Base-by-base conservation (phyloP, 441 rosid genomes). In the Capsella rubella region DNA sequence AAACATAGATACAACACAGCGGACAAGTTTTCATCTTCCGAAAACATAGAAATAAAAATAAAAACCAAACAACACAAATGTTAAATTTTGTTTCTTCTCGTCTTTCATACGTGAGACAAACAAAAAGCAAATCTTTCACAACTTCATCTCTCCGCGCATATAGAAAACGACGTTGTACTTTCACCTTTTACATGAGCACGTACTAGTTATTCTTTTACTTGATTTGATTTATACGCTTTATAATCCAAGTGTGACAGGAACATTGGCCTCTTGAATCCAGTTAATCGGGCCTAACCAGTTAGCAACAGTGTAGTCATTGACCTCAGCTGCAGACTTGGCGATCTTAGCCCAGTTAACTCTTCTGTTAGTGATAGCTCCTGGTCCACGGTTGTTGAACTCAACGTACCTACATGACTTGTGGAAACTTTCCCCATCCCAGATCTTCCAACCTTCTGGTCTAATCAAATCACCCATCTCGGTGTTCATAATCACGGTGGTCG, bases 321-420 rank as follows among this genome's bases (percentile, higher is more conserved):
- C 85, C 15, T 87, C 84, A 12, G 13, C 8, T n/a, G 67, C 75
- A 60, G 59, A 32, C 25, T 45, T 83, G 18, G 82, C 74, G 2
- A 71, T 34, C 71, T 71, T 77, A 62, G 53, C 84, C 87, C 83
- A 37, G n/a, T 57, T 70, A 15, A 84, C 89, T 72, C 90, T 87
- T 9, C 70, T 37, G 0, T 16, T 16, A 6, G 79, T 72, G 9
- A 13, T 42, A 8, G 89, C 78, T 70, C 82, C 80, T 50, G 82
- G 81, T 66, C 85, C 85, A 31, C 76, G 80, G 72, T 82, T 82
- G 18, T 55, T 55, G 31, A 55, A 80, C 65, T 82, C 85, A 16
- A 73, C 55, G 42, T 74, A 77, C 45, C 54, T 77, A 39, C 80
- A 74, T 12, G 83, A 15, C 64, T 55, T 47, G 58, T 79, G 81